Percentiles rank a stretch among this genome's conserved stretches.
phyloP scores from a whole-genome alignment of 179 eudicot genomes.

The Silene vulgaris region DNA sequence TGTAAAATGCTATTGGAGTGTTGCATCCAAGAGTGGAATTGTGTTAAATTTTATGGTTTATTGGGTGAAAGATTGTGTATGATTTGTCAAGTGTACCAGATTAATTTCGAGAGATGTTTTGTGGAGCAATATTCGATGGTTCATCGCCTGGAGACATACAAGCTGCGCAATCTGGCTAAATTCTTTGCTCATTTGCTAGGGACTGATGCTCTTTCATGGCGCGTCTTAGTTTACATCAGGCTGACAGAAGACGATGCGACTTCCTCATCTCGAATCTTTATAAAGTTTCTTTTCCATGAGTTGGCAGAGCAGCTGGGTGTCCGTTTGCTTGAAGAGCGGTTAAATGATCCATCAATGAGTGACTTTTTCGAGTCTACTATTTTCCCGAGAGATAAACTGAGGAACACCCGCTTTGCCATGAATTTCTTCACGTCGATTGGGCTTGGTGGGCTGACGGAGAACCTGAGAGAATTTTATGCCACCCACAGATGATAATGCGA shows the following conservation, averaged over 20 bases:
- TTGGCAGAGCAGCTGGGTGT: slow-evolving; percentile 81
- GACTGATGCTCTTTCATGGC: slow-evolving; percentile 82
- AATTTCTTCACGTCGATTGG: slow-evolving; percentile 89
- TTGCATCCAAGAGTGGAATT: slow-evolving; percentile 91
- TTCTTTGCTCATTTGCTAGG: slow-evolving; percentile 87
- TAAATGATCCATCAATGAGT: slow-evolving; percentile 64
- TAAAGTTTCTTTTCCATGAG: slow-evolving; percentile 92
- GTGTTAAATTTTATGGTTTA: slow-evolving; percentile 80
- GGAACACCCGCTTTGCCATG: slow-evolving; percentile 74
- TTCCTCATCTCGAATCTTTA: slow-evolving; percentile 89
- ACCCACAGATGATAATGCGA: no score
- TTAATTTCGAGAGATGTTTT: slow-evolving; percentile 74
- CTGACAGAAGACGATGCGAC: slow-evolving; percentile 86
- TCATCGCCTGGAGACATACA: slow-evolving; percentile 79
- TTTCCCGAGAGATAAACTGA: slow-evolving; percentile 73
- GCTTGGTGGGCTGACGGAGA: slow-evolving; percentile 85
- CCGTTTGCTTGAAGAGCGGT: slow-evolving; percentile 62
- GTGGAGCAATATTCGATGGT: slow-evolving; percentile 90
- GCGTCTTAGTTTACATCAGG: slow-evolving; percentile 71
- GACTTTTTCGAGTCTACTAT: slow-evolving; percentile 76
- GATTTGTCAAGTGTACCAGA: slow-evolving; percentile 70
- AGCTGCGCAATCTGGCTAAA: slow-evolving; percentile 76
- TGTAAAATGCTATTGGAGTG: slow-evolving; percentile 84
- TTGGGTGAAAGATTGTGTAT: slow-evolving; percentile 86
- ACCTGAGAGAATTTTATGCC: slow-evolving; percentile 56